Evolutionary conservation across 495 filamentous ascomycete species (phyloP).

Genomic region (Filosporella fistucella): DNA sequence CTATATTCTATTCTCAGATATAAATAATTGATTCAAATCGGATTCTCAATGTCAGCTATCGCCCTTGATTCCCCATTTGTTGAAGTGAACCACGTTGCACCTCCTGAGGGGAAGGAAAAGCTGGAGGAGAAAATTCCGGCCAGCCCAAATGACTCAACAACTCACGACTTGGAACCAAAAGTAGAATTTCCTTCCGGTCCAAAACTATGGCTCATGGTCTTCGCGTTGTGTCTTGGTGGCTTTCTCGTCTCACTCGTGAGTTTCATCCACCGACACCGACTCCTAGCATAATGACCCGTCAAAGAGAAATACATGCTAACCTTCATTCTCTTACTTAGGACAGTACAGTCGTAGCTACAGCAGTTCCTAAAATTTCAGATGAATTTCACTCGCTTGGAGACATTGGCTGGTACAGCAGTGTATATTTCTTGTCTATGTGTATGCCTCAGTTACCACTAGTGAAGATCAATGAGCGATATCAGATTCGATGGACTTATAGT

Average conservation of each 20-base stretch:
- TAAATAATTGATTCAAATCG: too few relatives aligned
- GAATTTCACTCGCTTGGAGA: constrained; percentile 38
- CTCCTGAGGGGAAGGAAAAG: too few relatives aligned
- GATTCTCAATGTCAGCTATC: too few relatives aligned
- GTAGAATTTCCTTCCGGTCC: constrained; percentile 5
- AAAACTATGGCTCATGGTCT: not conserved
- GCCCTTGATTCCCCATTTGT: too few relatives aligned
- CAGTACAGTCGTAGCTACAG: constrained; percentile 47
- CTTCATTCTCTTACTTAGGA: not conserved
- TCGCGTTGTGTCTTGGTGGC: constrained; percentile 1
- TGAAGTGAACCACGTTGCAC: too few relatives aligned
- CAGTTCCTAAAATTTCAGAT: constrained; percentile 43
- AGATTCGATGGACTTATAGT: too few relatives aligned
- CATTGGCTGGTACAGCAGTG: constrained; percentile 48
- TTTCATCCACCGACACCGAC: not conserved
- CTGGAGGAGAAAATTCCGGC: too few relatives aligned
- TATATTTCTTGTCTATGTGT: too few relatives aligned
- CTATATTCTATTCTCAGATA: too few relatives aligned
- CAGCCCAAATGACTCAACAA: constrained; percentile 36
- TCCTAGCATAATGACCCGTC: too few relatives aligned
- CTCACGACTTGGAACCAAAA: constrained; percentile 26
- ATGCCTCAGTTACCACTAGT: too few relatives aligned
- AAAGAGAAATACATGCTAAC: not conserved
- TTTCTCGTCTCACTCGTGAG: constrained; percentile 3
- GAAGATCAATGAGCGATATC: too few relatives aligned